phyloP scores from a whole-genome alignment of 2,329 filamentous ascomycete genomes.

The Fusarium sp. region DNA sequence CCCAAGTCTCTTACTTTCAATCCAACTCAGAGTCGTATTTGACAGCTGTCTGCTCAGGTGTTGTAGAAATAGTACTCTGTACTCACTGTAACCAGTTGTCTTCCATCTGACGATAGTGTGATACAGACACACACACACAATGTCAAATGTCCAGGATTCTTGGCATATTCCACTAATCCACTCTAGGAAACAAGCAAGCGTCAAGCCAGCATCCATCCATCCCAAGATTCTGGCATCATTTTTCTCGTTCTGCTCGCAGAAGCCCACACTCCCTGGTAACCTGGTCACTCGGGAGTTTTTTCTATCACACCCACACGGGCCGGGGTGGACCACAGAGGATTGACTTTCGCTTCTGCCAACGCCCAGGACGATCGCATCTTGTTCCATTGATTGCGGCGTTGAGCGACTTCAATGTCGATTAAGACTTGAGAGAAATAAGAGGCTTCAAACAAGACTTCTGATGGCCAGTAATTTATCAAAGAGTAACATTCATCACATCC shows the following conservation, averaged over 20 bases:
- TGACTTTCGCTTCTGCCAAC: slow-evolving; percentile 13
- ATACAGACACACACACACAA: slow-evolving; percentile 3
- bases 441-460: background rate
- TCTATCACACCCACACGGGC: slow-evolving; percentile 34
- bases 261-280: slow-evolving; percentile 19
- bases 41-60: background rate
- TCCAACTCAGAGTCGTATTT: background rate
- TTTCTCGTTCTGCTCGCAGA: background rate
- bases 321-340: slow-evolving; percentile 29
- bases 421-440: background rate
- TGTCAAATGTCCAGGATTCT: slow-evolving; percentile 26
- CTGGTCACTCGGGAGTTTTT: slow-evolving; percentile 39
- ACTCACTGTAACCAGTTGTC: slow-evolving; percentile 10
- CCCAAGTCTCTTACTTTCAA: background rate
- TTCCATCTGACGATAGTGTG: slow-evolving; percentile 20
- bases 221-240: slow-evolving; percentile 32
- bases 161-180: slow-evolving; percentile 34
- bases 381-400: slow-evolving; percentile 10
- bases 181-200: slow-evolving; percentile 26
- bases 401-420: background rate
- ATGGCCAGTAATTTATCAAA: background rate
- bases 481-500: background rate
- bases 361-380: slow-evolving; percentile 6
- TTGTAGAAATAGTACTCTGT: background rate
- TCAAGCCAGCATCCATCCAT: slow-evolving; percentile 13